Conservation (phyloP, 345 rosid genomes). For the Populus alba region DNA sequence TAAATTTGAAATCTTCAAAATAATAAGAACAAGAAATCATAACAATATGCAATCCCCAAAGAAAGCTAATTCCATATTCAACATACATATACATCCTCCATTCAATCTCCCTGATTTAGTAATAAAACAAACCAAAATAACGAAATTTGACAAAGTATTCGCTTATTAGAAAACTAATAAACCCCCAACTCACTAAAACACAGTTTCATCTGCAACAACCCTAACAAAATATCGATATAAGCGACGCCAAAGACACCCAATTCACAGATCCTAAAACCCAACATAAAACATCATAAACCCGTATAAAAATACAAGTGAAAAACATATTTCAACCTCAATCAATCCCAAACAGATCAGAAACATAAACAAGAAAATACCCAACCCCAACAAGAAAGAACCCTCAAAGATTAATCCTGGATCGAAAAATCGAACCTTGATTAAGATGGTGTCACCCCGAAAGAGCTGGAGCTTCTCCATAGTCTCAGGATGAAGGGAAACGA, state of each 20-base stretch:
- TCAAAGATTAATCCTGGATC: neutral
- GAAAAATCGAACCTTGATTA: constrained; percentile 61
- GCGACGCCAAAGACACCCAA: neutral
- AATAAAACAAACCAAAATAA: neutral
- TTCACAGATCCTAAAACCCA: neutral
- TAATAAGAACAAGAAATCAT: neutral
- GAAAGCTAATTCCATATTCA: neutral
- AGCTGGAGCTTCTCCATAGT: constrained; percentile 99
- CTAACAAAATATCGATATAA: neutral
- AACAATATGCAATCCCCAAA: too few species aligned
- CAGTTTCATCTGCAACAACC: neutral
- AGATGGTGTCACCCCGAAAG: constrained; percentile 89
- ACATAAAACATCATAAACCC: neutral
- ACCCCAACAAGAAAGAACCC: neutral
- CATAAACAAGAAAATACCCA: neutral
- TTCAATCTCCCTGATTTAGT: neutral
- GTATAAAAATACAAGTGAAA: neutral
- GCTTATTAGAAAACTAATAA: neutral
- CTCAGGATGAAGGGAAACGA: constrained; percentile 73
- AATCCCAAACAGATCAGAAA: neutral
- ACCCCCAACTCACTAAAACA: neutral
- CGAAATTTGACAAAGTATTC: neutral
- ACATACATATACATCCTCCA: neutral
- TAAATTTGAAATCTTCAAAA: neutral
- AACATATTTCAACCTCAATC: neutral